phyloP scores from a whole-genome alignment of 2,329 filamentous ascomycete species.

The Scopulariopsis brevicaulis region DNA sequence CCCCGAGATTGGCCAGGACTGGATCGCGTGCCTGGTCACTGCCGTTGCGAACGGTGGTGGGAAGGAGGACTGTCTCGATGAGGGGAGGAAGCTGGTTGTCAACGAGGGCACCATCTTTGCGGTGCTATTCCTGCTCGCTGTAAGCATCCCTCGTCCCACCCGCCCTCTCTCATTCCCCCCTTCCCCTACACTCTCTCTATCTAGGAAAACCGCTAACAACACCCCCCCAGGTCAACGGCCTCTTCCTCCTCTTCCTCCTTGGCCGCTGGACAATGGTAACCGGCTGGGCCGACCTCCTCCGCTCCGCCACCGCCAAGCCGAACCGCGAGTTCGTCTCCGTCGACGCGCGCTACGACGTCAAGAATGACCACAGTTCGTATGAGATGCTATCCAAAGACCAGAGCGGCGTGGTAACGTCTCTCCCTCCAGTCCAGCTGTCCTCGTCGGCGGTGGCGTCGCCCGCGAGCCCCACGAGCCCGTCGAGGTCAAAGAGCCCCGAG shows the following conservation, averaged over 20 bases:
- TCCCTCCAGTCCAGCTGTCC: constrained; percentile 19
- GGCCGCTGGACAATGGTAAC: constrained; percentile 74
- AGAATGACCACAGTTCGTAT: constrained; percentile 58
- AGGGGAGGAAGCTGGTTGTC: constrained; percentile 53
- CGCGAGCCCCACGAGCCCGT: constrained; percentile 5
- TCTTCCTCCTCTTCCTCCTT: constrained; percentile 76
- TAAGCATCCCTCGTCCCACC: constrained; percentile 30
- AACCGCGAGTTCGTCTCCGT: constrained; percentile 81
- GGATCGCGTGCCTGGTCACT: constrained; percentile 58
- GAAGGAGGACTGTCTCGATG: constrained; percentile 52
- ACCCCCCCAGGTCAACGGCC: constrained; percentile 55
- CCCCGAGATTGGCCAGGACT: constrained; percentile 42
- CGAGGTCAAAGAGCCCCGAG: constrained; percentile 37
- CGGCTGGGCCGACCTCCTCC: constrained; percentile 65
- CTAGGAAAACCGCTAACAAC: not conserved
- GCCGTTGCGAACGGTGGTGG: constrained; percentile 35
- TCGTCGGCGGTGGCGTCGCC: constrained; percentile 6
- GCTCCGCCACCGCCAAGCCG: constrained; percentile 30
- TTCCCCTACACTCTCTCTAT: not conserved
- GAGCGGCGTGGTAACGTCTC: constrained; percentile 41
- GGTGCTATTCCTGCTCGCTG: constrained; percentile 69
- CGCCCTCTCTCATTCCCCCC: not conserved
- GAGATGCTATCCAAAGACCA: constrained; percentile 63
- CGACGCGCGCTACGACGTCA: constrained; percentile 56
- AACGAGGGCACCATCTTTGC: constrained; percentile 68